Percentiles rank a stretch among this genome's conserved stretches.
Evolutionary conservation across 768 basidiomycete species (phyloP).

Genomic region (Kondoa malvinella): DNA sequence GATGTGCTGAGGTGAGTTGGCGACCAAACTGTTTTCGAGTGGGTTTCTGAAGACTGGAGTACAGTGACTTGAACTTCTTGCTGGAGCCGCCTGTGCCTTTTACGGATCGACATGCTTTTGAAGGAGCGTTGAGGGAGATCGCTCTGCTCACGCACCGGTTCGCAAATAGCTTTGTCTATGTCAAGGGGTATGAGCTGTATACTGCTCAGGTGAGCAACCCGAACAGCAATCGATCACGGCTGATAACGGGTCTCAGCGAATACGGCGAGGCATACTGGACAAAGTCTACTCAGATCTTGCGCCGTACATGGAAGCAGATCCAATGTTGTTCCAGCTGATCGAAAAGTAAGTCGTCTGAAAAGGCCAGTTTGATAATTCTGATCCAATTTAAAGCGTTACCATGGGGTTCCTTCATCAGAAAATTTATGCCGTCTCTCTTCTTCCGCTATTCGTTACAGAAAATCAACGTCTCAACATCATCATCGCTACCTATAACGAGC

Average conservation of each 20-base stretch:
- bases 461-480: constrained; percentile 12
- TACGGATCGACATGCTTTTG: not conserved
- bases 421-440: constrained; percentile 16
- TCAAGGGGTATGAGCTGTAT: constrained; percentile 13
- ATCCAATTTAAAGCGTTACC: constrained; percentile 10
- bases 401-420: constrained; percentile 17
- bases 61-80: constrained; percentile 10
- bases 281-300: constrained; percentile 3
- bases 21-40: too few species aligned
- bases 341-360: constrained; percentile 16
- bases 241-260: not conserved
- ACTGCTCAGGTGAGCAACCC: constrained; percentile 6
- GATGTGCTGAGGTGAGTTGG: too few species aligned
- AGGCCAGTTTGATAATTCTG: not conserved
- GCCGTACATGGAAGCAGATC: constrained; percentile 1
- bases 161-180: constrained; percentile 8
- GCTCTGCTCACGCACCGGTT: not conserved
- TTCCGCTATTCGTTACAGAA: not conserved
- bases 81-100: not conserved
- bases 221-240: not conserved
- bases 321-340: constrained; percentile 10
- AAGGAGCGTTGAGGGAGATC: not conserved
- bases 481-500: constrained; percentile 10
- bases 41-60: not conserved
- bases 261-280: constrained; percentile 12